These are phyloP conservation scores for Penium margaritaceum DNA, from an alignment of 139 green algal species.

Conservation along the genomic window DNA sequence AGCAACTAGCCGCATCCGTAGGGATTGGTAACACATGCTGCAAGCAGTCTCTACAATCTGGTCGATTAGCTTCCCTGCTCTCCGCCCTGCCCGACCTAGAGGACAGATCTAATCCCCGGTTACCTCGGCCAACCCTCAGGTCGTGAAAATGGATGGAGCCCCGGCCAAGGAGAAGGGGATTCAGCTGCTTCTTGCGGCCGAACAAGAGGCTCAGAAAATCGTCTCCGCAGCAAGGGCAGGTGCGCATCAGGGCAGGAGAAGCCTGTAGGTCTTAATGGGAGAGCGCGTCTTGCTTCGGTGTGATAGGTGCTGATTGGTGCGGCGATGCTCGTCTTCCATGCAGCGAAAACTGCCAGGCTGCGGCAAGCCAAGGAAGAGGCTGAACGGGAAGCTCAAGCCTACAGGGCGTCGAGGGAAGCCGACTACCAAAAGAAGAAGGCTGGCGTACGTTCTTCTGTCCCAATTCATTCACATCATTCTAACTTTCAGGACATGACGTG, in stretches of 20 bases:
- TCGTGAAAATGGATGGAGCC: slow-evolving; percentile 7
- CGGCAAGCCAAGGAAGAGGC: slow-evolving; percentile 46
- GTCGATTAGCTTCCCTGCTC: too few relatives aligned
- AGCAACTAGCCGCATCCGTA: too few relatives aligned
- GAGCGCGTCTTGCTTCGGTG: not conserved
- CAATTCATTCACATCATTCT: too few relatives aligned
- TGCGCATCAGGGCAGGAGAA: too few relatives aligned
- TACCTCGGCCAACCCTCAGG: too few relatives aligned
- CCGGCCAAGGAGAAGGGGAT: slow-evolving; percentile 68
- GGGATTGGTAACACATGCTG: too few relatives aligned
- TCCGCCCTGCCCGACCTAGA: too few relatives aligned
- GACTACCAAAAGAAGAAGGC: slow-evolving; percentile 34
- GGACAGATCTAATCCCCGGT: too few relatives aligned
- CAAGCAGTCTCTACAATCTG: too few relatives aligned
- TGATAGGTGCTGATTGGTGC: not conserved
- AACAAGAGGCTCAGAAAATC: slow-evolving; percentile 79
- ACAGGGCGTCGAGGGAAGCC: slow-evolving; percentile 36
- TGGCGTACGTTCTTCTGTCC: slow-evolving; percentile 33
- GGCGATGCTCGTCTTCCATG: not conserved
- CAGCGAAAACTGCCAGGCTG: slow-evolving; percentile 45
- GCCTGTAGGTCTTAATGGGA: not conserved
- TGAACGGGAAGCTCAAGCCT: slow-evolving; percentile 35
- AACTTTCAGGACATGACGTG: not conserved
- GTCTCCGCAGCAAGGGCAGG: slow-evolving; percentile 72
- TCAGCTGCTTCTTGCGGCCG: slow-evolving; percentile 78